phyloP scores from a whole-genome alignment of 108 stramenopile genomes.

The Thalassiosira profunda region DNA sequence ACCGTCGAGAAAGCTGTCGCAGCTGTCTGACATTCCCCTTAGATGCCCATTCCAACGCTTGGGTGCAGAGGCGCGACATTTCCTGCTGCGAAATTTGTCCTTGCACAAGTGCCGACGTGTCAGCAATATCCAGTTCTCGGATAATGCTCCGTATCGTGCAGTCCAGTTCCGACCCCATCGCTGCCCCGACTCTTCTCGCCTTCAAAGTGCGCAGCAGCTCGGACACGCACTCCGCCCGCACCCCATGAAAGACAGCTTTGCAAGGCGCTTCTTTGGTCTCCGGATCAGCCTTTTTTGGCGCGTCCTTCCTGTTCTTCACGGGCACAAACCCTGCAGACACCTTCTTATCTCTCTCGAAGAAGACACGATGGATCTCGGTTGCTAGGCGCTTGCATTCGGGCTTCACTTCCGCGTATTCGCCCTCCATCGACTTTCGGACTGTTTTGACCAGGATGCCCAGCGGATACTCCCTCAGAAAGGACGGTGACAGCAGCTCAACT shows the following conservation, averaged over 20 bases:
- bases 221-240: slow-evolving; percentile 28
- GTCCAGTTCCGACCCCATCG: slow-evolving; percentile 52
- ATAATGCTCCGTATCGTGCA: slow-evolving; percentile 41
- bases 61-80: slow-evolving; percentile 13
- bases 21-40: slow-evolving; percentile 46
- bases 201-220: slow-evolving; percentile 47
- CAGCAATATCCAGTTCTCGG: slow-evolving; percentile 39
- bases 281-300: no score
- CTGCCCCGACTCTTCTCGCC: slow-evolving; percentile 52
- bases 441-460: slow-evolving; percentile 51
- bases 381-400: slow-evolving; percentile 47
- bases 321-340: slow-evolving; percentile 52
- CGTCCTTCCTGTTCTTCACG: slow-evolving; percentile 24
- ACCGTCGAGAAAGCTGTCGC: slow-evolving; percentile 47
- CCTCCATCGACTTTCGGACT: slow-evolving; percentile 48
- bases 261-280: no score
- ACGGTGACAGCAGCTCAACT: slow-evolving; percentile 50
- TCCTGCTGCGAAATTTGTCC: not conserved
- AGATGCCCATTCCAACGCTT: slow-evolving; percentile 49
- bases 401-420: slow-evolving; percentile 32
- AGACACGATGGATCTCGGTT: slow-evolving; percentile 51
- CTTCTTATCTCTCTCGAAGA: slow-evolving; percentile 35
- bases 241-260: slow-evolving; percentile 63
- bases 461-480: slow-evolving; percentile 46
- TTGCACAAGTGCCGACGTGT: not conserved